phyloP scores from a whole-genome alignment of 2,329 filamentous ascomycete species.

The Ophiosphaerella narmari region DNA sequence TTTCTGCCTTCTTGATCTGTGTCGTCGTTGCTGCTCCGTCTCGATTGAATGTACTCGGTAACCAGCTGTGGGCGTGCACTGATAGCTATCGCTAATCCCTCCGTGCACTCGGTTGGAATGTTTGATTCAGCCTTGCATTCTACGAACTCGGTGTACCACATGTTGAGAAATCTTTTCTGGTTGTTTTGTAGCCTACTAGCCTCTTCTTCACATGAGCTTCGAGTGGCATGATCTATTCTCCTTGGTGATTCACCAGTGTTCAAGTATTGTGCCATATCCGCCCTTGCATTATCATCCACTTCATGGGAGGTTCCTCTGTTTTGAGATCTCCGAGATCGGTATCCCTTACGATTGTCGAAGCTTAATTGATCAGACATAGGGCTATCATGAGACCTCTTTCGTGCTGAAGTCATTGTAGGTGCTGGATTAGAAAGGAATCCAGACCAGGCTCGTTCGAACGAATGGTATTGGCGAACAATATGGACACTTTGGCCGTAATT shows the following conservation, averaged over 20 bases:
- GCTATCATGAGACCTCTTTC: not conserved
- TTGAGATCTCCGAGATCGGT: not conserved
- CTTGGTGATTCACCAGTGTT: too few relatives aligned
- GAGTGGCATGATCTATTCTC: too few relatives aligned
- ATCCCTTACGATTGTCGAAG: not conserved
- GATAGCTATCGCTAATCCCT: conserved; percentile 19
- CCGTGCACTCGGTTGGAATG: conserved; percentile 9
- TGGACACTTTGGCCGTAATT: not conserved
- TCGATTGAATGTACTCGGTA: conserved; percentile 17
- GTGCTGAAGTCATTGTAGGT: not conserved
- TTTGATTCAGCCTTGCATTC: not conserved
- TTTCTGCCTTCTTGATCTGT: not conserved
- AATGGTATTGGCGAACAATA: not conserved
- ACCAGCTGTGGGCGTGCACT: conserved; percentile 13
- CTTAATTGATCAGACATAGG: not conserved
- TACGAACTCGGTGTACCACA: conserved; percentile 18
- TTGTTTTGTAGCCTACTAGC: not conserved
- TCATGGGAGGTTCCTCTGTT: not conserved
- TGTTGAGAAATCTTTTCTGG: conserved; percentile 18
- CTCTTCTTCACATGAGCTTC: not conserved
- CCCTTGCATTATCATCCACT: not conserved
- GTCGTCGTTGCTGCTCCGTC: conserved; percentile 1
- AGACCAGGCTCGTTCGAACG: not conserved
- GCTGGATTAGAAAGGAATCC: not conserved
- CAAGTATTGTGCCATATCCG: too few relatives aligned